phyloP scores from a whole-genome alignment of 495 filamentous ascomycete genomes.

The Trichoderma parareesei region DNA sequence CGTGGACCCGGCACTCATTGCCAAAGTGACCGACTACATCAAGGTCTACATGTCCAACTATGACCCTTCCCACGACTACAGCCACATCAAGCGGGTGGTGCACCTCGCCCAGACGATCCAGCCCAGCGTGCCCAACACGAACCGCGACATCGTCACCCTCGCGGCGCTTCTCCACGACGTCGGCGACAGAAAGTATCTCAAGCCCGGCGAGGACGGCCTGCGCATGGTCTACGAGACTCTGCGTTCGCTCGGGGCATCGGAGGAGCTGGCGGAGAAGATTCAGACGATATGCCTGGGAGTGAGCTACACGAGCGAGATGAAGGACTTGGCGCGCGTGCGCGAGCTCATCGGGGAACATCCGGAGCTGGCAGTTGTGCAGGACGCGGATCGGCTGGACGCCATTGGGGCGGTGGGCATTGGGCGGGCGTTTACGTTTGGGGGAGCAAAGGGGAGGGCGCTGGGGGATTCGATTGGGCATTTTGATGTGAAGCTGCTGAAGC shows the following conservation, averaged over 20 bases:
- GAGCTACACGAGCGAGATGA: constrained; percentile 66
- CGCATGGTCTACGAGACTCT: constrained; percentile 53
- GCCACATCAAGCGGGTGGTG: constrained; percentile 74
- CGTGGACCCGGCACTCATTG: constrained; percentile 33
- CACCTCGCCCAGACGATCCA: constrained; percentile 53
- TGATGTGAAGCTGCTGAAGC: constrained; percentile 63
- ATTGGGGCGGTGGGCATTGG: constrained; percentile 80
- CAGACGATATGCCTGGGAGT: constrained; percentile 65
- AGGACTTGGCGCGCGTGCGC: constrained; percentile 45
- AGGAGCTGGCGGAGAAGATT: constrained; percentile 51
- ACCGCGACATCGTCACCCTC: constrained; percentile 55
- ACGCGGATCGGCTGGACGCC: constrained; percentile 84
- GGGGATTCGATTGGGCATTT: constrained; percentile 63
- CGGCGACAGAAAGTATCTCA: constrained; percentile 73
- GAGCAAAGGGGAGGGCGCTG: constrained; percentile 51
- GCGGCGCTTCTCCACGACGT: constrained; percentile 80
- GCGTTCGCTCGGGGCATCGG: constrained; percentile 42
- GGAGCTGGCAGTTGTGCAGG: constrained; percentile 80
- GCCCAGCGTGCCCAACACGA: constrained; percentile 37
- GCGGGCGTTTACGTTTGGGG: constrained; percentile 68
- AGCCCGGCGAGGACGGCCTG: constrained; percentile 39
- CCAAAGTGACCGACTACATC: constrained; percentile 48
- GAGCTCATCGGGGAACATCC: constrained; percentile 49
- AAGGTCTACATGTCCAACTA: constrained; percentile 67
- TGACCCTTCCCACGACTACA: constrained; percentile 80